Evolutionary conservation across 495 filamentous ascomycete genomes (phyloP).

Genomic region (Ascodesmis nigricans): DNA sequence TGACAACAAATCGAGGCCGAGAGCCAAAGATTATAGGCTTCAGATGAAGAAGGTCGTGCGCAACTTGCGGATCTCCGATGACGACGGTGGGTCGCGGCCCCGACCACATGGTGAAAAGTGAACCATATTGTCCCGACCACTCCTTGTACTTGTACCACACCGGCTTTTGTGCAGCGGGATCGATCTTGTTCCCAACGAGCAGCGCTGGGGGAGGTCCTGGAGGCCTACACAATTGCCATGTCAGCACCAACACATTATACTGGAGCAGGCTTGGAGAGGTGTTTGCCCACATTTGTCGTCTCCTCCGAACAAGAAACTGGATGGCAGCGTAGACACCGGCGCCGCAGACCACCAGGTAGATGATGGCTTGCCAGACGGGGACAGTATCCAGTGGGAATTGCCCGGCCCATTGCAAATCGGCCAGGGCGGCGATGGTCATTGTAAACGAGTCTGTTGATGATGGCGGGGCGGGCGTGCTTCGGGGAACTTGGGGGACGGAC

Average conservation of each 20-base stretch:
- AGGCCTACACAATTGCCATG: constrained; percentile 20
- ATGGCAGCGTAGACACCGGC: not conserved
- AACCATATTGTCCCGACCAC: constrained; percentile 27
- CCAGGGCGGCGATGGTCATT: no score
- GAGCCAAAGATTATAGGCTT: constrained; percentile 32
- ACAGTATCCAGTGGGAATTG: not conserved
- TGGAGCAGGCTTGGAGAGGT: no score
- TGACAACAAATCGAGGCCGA: constrained; percentile 32
- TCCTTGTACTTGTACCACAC: constrained; percentile 38
- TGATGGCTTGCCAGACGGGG: not conserved
- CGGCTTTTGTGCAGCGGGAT: constrained; percentile 30
- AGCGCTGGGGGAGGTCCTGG: constrained; percentile 34
- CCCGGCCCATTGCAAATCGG: not conserved
- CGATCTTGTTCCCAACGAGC: constrained; percentile 35
- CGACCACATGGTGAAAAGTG: constrained; percentile 36
- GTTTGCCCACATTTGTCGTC: no score
- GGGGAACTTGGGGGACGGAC: no score
- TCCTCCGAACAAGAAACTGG: no score
- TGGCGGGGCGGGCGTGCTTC: no score
- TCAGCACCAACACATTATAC: not conserved
- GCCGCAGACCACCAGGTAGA: constrained; percentile 1
- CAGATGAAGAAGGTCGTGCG: constrained; percentile 35
- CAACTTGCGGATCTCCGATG: constrained; percentile 38
- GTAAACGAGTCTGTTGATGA: no score
- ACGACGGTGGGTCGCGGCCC: constrained; percentile 40